Conservation (phyloP, 257 asterid genomes). For the Scutellaria baicalensis region DNA sequence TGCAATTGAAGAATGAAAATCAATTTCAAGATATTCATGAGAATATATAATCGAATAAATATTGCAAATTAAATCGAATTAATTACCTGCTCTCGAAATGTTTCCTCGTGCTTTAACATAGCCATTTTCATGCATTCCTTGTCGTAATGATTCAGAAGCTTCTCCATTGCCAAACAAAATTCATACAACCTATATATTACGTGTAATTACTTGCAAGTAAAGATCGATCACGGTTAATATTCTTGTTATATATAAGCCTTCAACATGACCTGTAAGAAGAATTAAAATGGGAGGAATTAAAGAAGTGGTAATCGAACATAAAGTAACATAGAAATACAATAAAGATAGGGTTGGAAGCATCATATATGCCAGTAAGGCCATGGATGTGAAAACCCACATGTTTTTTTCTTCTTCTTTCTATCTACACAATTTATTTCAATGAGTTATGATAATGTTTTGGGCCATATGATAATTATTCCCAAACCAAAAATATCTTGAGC, state of each 20-base stretch:
- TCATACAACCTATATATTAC: not conserved
- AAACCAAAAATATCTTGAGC: conserved; percentile 31
- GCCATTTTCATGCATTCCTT: conserved; percentile 84
- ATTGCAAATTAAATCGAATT: not conserved
- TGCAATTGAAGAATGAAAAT: not conserved
- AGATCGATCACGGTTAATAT: not conserved
- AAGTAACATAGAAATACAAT: not conserved
- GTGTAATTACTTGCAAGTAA: not conserved
- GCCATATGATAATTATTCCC: conserved; percentile 26
- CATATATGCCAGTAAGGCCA: conserved; percentile 6
- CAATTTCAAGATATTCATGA: not conserved
- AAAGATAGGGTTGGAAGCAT: conserved; percentile 14
- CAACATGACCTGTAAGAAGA: conserved; percentile 19
- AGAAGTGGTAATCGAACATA: not conserved
- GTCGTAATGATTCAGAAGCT: conserved; percentile 54
- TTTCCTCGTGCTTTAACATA: conserved; percentile 90
- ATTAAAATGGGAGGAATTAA: conserved; percentile 1
- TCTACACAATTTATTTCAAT: too few relatives aligned
- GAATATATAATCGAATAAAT: not conserved
- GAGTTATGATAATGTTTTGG: conserved; percentile 20
- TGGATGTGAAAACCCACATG: conserved; percentile 16
- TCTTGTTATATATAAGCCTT: not conserved
- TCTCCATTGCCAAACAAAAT: conserved; percentile 42
- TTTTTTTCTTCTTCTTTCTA: not conserved
- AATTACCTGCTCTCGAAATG: conserved; percentile 78